Conservation (phyloP, 305 asterid genomes). For the Solanum hybrid region DNA sequence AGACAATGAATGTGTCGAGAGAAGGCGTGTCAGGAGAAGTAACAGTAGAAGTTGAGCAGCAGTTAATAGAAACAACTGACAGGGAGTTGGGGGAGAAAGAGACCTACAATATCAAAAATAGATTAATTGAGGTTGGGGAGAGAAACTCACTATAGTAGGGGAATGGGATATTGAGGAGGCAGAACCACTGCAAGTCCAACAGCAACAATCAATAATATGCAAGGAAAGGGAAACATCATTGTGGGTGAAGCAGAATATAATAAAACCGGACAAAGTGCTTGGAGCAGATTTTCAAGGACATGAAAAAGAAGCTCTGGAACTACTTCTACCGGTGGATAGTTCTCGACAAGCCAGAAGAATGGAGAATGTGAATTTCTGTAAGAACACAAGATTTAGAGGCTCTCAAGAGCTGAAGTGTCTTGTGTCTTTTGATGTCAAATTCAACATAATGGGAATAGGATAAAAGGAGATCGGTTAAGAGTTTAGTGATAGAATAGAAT, state of each 20-base stretch:
- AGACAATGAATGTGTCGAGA: background rate
- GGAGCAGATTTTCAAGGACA: background rate
- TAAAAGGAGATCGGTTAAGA: background rate
- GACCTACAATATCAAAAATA: background rate
- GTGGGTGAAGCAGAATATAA: background rate
- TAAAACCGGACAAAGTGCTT: background rate
- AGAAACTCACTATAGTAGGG: background rate
- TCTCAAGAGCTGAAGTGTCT: background rate
- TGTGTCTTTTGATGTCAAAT: background rate
- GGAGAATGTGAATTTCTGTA: background rate
- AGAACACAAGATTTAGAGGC: background rate
- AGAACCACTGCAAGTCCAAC: background rate
- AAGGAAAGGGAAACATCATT: background rate
- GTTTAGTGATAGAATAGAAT: background rate
- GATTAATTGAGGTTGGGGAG: background rate
- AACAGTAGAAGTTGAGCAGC: background rate
- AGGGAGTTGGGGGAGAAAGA: background rate
- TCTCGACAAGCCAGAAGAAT: background rate
- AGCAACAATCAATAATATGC: background rate
- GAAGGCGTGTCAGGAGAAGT: background rate
- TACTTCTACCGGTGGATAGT: background rate
- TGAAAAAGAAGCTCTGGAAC: background rate
- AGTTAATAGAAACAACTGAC: background rate
- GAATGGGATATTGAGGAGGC: background rate
- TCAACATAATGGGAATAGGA: background rate